Base-by-base conservation (phyloP, 345 rosid species). In the Camelina laxa region DNA sequence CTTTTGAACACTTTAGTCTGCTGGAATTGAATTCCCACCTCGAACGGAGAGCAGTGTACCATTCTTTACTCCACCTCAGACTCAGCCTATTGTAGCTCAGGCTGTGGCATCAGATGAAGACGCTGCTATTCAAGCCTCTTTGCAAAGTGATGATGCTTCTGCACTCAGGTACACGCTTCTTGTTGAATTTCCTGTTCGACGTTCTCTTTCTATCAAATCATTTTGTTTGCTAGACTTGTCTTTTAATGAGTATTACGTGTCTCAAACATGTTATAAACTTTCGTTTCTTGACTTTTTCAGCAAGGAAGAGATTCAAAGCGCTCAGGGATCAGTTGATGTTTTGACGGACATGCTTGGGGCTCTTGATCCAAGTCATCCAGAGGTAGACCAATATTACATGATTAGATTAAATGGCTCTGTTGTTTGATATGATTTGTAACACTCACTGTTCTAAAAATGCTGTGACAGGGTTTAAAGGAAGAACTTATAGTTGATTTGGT, bases 41-140 rank as follows among this genome's bases (percentile, higher is more conserved):
- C 87, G 90, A 61, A 88, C 70, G 50, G 98, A 89, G 84, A 85
- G 87, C 78, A 80, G 82, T 72, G 97, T 92, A 10, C 97, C 97
- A 8, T 78, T 95, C 74, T 95, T 92, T 77, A 95, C 99, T 70
- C 99, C 99, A 47, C 98, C 99, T 27, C 98, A 92, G 80, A 87
- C 97, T 54, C 96, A 90, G 68, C 88, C 98, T 8, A 71, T 89
- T 41, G 5, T 30, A 77, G 82, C 76, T 66, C 85, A 84, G 19
- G 81, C 85, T 48, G 74, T 81, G 83, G 70, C 88, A 57, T 58
- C 80, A 39, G 89, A 80, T 82, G 99, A 95, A 76, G 98, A 89
- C 82, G 97, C 88, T 81, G 99, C 92, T 63, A 87, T 92, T 73
- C 89, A 92, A 82, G 97, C 94, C 53, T 95, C 96, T 21, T 85